Percentiles rank a stretch among this genome's conserved stretches.
Evolutionary conservation across 371 early-diverging fungal genomes (phyloP).

Genomic region (Syncephalastrum racemosum): DNA sequence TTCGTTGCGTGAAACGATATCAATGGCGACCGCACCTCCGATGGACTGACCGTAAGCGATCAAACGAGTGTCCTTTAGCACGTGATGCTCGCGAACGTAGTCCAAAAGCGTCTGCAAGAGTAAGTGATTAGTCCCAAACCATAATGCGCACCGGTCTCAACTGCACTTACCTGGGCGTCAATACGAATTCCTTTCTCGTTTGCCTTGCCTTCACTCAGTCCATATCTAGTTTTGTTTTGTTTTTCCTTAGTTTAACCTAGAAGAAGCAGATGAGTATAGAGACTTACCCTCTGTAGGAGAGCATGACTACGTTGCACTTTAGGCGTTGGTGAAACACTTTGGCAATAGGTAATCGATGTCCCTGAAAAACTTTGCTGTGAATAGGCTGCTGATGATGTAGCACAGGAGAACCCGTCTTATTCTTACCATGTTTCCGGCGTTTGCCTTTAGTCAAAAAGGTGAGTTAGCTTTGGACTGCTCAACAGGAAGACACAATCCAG

Average conservation of each 20-base stretch:
- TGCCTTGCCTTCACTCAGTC: slow-evolving; percentile 83
- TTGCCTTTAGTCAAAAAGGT: slow-evolving; percentile 57
- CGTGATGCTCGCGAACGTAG: slow-evolving; percentile 71
- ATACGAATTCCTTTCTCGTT: slow-evolving; percentile 84
- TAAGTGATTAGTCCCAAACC: slow-evolving; percentile 2
- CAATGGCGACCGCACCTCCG: slow-evolving; percentile 97
- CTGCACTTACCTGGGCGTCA: slow-evolving; percentile 74
- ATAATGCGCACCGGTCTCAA: not conserved
- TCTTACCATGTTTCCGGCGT: slow-evolving; percentile 92
- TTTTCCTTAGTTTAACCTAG: not conserved
- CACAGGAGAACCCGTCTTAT: not conserved
- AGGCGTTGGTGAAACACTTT: slow-evolving; percentile 60
- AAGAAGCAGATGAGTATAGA: not conserved
- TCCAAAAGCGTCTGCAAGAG: slow-evolving; percentile 71
- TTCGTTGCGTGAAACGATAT: slow-evolving; percentile 77
- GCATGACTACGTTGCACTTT: slow-evolving; percentile 87
- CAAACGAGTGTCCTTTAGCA: slow-evolving; percentile 72
- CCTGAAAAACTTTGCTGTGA: slow-evolving; percentile 41
- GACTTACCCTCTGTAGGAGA: slow-evolving; percentile 89
- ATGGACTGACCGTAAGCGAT: slow-evolving; percentile 94
- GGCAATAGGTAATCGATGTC: slow-evolving; percentile 91
- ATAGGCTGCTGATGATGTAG: not conserved
- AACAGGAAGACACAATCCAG: not conserved
- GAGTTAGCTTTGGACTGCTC: not conserved
- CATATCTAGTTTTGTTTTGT: slow-evolving; percentile 65